Percentiles rank a stretch among this genome's conserved stretches.
Evolutionary conservation across 768 basidiomycete genomes (phyloP).

Genomic region (Lentinus brumalis): DNA sequence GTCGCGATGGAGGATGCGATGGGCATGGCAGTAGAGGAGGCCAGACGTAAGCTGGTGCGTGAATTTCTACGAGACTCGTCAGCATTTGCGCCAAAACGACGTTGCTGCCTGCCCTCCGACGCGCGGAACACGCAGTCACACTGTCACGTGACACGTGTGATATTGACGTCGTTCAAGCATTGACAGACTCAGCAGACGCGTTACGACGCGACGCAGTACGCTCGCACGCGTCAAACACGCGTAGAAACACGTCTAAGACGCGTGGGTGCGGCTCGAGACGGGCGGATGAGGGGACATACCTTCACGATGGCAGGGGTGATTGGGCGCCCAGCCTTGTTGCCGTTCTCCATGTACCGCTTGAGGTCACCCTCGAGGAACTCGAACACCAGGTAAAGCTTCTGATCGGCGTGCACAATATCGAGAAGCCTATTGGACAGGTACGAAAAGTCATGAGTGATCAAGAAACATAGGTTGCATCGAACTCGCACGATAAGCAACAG

Average conservation of each 20-base stretch:
- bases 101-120: not conserved
- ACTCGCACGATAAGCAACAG: not conserved
- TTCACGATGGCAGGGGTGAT: slow-evolving; percentile 77
- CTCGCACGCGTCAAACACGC: slow-evolving; percentile 35
- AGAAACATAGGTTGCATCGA: not conserved
- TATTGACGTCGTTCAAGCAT: slow-evolving; percentile 5
- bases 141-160: slow-evolving; percentile 27
- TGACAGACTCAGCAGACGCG: slow-evolving; percentile 20
- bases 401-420: slow-evolving; percentile 96
- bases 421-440: slow-evolving; percentile 61
- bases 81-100: not conserved
- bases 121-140: slow-evolving; percentile 5
- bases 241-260: slow-evolving; percentile 17
- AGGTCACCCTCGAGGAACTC: slow-evolving; percentile 97
- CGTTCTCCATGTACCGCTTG: slow-evolving; percentile 94
- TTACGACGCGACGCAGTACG: slow-evolving; percentile 28
- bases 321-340: slow-evolving; percentile 69
- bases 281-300: slow-evolving; percentile 50
- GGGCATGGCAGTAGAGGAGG: slow-evolving; percentile 91
- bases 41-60: slow-evolving; percentile 92
- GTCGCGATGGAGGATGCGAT: slow-evolving; percentile 95
- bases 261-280: not conserved
- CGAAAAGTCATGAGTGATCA: not conserved
- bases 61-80: slow-evolving; percentile 71
- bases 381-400: slow-evolving; percentile 96